phyloP scores from a whole-genome alignment of 2,329 filamentous ascomycete genomes.

The Orbilia brochopaga region DNA sequence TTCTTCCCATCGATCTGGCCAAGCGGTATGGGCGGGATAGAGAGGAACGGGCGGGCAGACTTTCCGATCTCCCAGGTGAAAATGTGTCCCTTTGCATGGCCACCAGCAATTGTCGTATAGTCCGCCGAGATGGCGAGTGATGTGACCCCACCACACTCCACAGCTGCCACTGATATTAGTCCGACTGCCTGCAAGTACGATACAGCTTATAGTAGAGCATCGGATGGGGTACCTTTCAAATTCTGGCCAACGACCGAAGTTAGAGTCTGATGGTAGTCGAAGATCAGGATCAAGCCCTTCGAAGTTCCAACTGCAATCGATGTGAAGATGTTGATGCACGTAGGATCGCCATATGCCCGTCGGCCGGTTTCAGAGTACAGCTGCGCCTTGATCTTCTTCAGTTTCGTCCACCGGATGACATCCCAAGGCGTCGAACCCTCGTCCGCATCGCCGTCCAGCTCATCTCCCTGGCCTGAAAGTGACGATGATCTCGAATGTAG shows the following conservation, averaged over 20 bases:
- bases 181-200: background rate
- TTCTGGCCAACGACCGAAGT: conserved; percentile 93
- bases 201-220: conserved; percentile 15
- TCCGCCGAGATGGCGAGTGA: conserved; percentile 90
- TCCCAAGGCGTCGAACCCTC: conserved; percentile 87
- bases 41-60: conserved; percentile 83
- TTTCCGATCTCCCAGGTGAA: conserved; percentile 94
- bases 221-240: conserved; percentile 75
- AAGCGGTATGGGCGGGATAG: conserved; percentile 78
- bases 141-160: conserved; percentile 87
- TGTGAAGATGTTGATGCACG: conserved; percentile 85
- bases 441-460: conserved; percentile 69
- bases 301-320: conserved; percentile 89
- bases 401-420: conserved; percentile 91
- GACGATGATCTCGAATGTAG: conserved; percentile 82
- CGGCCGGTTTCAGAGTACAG: conserved; percentile 90
- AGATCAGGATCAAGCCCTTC: conserved; percentile 91
- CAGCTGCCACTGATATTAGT: conserved; percentile 63
- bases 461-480: conserved; percentile 70
- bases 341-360: conserved; percentile 89
- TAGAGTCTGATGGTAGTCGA: conserved; percentile 95
- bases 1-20: conserved; percentile 69
- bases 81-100: conserved; percentile 86
- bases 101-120: conserved; percentile 86
- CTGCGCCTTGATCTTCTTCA: conserved; percentile 86